Conservation (phyloP, 2,329 filamentous ascomycete genomes). For the Purpureocillium takamizusanense region DNA sequence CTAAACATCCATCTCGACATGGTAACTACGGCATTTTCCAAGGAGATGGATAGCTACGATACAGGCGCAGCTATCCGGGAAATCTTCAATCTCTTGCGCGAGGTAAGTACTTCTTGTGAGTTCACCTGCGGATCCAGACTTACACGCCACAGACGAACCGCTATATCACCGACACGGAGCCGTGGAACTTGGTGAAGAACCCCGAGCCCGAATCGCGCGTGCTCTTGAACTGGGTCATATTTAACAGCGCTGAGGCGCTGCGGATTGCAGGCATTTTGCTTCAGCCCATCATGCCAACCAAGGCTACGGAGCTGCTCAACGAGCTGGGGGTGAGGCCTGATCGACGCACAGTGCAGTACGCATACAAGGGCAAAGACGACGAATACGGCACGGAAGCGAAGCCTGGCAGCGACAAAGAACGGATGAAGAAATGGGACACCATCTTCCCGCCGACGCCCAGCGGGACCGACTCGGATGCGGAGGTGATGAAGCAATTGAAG, state of each 20-base stretch:
- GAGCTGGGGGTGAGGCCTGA: conserved; percentile 60
- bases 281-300: conserved; percentile 83
- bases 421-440: conserved; percentile 27
- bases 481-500: conserved; percentile 11
- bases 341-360: conserved; percentile 54
- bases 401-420: conserved; percentile 13
- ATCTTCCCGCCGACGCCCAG: conserved; percentile 41
- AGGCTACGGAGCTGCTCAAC: conserved; percentile 64
- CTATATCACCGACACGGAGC: conserved; percentile 49
- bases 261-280: conserved; percentile 76
- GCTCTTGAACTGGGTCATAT: conserved; percentile 54
- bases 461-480: conserved; percentile 13
- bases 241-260: conserved; percentile 63
- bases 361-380: conserved; percentile 53
- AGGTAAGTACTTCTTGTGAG: conserved; percentile 32
- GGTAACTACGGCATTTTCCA: conserved; percentile 22
- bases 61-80: conserved; percentile 55
- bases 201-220: conserved; percentile 20
- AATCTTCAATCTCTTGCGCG: conserved; percentile 53
- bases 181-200: conserved; percentile 54
- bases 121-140: neutral
- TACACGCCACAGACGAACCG: conserved; percentile 26
- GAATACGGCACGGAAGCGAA: conserved; percentile 51
- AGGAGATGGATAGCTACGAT: conserved; percentile 54
- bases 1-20: conserved; percentile 14